phyloP scores from a whole-genome alignment of 1,139 yeast genomes.

The Barnettozyma hawaiiensis region DNA sequence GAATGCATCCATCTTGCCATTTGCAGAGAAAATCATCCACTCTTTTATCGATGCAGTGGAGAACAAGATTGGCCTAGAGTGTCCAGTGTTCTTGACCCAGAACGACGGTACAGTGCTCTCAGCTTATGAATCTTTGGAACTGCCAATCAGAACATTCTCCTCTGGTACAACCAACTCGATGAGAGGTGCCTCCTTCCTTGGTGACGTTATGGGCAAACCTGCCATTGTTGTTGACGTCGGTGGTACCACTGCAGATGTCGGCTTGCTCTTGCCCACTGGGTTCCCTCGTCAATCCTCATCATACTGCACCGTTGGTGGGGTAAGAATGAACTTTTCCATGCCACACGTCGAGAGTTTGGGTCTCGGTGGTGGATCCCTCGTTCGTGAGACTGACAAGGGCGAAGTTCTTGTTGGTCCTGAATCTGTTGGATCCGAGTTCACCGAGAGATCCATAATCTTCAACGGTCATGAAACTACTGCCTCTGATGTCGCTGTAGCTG shows the following conservation, averaged over 20 bases:
- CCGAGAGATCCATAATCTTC: neutral
- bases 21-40: conserved; percentile 35
- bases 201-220: neutral
- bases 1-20: conserved; percentile 37
- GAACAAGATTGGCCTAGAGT: conserved; percentile 26
- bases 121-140: neutral
- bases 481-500: neutral
- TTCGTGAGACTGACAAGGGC: conserved; percentile 12
- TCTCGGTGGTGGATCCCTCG: conserved; percentile 41
- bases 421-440: neutral
- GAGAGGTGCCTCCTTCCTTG: neutral
- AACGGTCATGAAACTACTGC: neutral
- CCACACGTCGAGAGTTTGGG: conserved; percentile 41
- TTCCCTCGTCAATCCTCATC: neutral
- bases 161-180: neutral
- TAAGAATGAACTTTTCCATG: conserved; percentile 39
- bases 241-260: neutral
- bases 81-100: neutral
- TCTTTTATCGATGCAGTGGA: conserved; percentile 33
- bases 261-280: neutral
- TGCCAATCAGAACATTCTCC: neutral
- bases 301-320: conserved; percentile 36
- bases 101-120: neutral
- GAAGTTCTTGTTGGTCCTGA: neutral
- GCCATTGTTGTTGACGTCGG: neutral